Base-by-base conservation (phyloP, 768 basidiomycete species). In the Trametes coccinea region DNA sequence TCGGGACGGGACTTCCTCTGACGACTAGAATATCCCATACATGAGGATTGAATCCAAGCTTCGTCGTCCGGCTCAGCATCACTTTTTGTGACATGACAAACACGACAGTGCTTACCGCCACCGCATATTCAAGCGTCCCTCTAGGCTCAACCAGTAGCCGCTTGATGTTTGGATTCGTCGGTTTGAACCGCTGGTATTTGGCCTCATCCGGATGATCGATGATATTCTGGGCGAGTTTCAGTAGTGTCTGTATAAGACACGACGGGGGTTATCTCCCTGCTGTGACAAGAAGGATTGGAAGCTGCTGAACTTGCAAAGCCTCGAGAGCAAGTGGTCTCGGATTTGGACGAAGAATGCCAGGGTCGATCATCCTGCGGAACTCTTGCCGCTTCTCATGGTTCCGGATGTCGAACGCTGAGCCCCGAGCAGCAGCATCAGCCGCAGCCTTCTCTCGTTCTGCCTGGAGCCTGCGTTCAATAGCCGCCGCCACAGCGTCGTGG, bases 111-210 rank as follows among this genome's bases (percentile, higher is more conserved):
- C 88, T 73, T 33, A 90, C 92, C 68, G 83, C 89, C 44, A 90
- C 79, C 0, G 89, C 90, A 75, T 89, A 93, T 71, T 94, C 92
- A 41, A 94, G 75, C 0, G 89, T 80, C 2, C 92, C 89, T 73
- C 76, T 88, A 84, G 13, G 84, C 43, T 91, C 82, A 14, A 94
- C 80, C 33, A 93, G 70, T 62, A 84, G 75, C 14, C 81, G 78
- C 75, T 89, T 82, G 77, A 93, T 89, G 22, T 76, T 76, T 34
- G 70, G 72, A 67, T 94, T 94, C 13, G 89, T 92, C 5, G 83
- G 78, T 74, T 92, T 93, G 81, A 93, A 91, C 65, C 79, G 79
- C 61, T 82, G 82, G 65, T 79, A 94, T 73, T 88, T 92, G 22
- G 78, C 75, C 66, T 93, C 89, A 10, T 85, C 80, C 4, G 90